Percentiles rank a stretch among this genome's conserved stretches.
Evolutionary conservation across 352 stramenopile genomes (phyloP).

Genomic region (Phytophthora cryptogea): DNA sequence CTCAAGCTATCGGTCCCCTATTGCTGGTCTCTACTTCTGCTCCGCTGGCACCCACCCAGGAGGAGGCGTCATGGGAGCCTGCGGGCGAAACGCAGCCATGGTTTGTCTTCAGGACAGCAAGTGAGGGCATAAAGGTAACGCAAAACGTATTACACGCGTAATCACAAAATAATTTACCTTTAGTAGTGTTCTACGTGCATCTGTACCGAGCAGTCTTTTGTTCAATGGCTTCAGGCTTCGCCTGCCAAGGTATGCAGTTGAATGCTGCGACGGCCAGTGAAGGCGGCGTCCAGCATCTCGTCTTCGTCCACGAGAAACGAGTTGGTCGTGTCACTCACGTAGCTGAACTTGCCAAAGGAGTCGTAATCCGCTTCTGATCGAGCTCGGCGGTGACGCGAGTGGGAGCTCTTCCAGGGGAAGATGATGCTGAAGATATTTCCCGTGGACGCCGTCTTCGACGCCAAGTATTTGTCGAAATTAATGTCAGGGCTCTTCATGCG

Average conservation of each 20-base stretch:
- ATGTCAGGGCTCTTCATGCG: conserved; percentile 80
- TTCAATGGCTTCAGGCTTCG: conserved; percentile 54
- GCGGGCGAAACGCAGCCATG: conserved; percentile 83
- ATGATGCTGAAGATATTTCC: conserved; percentile 86
- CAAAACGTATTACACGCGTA: conserved; percentile 6
- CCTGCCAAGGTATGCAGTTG: conserved; percentile 81
- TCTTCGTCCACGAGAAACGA: conserved; percentile 90
- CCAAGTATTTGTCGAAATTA: conserved; percentile 86
- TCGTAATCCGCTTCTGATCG: conserved; percentile 67
- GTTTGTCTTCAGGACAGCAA: conserved; percentile 64
- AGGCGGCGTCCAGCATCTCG: conserved; percentile 87
- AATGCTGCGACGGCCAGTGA: conserved; percentile 79
- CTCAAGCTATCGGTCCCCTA: conserved; percentile 82
- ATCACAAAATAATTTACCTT: conserved; percentile 47
- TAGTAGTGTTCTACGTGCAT: conserved; percentile 45
- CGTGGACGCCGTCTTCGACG: conserved; percentile 78
- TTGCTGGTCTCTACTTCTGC: conserved; percentile 85
- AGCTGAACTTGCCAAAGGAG: conserved; percentile 88
- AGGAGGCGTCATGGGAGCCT: conserved; percentile 91
- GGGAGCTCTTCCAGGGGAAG: conserved; percentile 75
- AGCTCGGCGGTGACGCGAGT: conserved; percentile 47
- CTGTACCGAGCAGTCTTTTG: conserved; percentile 35
- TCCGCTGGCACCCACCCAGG: conserved; percentile 87
- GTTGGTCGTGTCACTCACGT: conserved; percentile 88
- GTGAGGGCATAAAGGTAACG: neutral